Percentiles rank a stretch among this genome's conserved stretches.
phyloP scores from a whole-genome alignment of 495 filamentous ascomycete species.

The Astrothelium macrocarpum region DNA sequence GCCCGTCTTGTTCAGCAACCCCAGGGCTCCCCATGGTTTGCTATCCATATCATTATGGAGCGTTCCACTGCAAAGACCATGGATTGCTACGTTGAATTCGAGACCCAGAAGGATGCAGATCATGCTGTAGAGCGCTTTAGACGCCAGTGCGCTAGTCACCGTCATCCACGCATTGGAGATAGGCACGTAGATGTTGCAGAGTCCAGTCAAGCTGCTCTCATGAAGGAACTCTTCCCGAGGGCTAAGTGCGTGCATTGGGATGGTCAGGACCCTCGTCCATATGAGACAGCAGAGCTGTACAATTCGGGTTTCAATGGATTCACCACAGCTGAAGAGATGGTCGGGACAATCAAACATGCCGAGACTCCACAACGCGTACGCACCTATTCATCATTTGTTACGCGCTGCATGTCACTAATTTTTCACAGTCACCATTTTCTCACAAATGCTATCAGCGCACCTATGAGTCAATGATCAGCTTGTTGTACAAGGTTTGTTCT shows the following conservation, averaged over 20 bases:
- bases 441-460: constrained; percentile 58
- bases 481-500: constrained; percentile 52
- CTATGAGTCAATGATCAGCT: constrained; percentile 67
- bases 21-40: constrained; percentile 36
- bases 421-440: constrained; percentile 50
- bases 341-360: constrained; percentile 54
- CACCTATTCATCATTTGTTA: constrained; percentile 15
- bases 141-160: constrained; percentile 31
- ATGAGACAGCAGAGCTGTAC: constrained; percentile 37
- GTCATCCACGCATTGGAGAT: constrained; percentile 49
- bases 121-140: constrained; percentile 42
- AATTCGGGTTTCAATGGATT: constrained; percentile 62
- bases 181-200: constrained; percentile 55
- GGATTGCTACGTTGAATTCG: constrained; percentile 65
- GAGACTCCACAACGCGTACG: constrained; percentile 59
- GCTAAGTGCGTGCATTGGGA: constrained; percentile 56
- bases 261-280: constrained; percentile 35
- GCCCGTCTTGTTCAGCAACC: constrained; percentile 46
- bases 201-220: constrained; percentile 49
- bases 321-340: constrained; percentile 60
- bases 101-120: constrained; percentile 43
- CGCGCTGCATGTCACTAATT: constrained; percentile 5
- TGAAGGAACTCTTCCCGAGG: constrained; percentile 59
- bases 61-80: constrained; percentile 66
- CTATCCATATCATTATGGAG: constrained; percentile 79